Evolutionary conservation across 371 early-diverging fungal genomes (phyloP).

Genomic region (Lichtheimia ornata): DNA sequence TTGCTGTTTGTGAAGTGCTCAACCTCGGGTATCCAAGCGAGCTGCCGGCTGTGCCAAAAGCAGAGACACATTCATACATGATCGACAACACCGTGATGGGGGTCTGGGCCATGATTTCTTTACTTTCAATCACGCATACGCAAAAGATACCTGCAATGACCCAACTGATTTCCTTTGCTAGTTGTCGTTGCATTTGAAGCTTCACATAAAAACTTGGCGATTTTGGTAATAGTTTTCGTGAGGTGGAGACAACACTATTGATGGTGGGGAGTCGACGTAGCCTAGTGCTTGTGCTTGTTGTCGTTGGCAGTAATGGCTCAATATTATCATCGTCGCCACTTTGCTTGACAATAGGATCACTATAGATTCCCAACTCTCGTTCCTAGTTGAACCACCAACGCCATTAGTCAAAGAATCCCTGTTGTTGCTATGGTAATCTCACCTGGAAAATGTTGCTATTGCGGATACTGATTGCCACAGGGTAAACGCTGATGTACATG

Average conservation of each 20-base stretch:
- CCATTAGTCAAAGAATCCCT: not conserved
- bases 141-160: constrained; percentile 17
- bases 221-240: constrained; percentile 8
- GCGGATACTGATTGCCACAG: constrained; percentile 49
- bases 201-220: constrained; percentile 23
- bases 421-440: not conserved
- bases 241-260: constrained; percentile 15
- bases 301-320: not conserved
- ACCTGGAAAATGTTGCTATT: constrained; percentile 50
- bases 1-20: constrained; percentile 12
- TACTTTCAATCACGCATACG: constrained; percentile 17
- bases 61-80: constrained; percentile 22
- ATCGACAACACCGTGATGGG: constrained; percentile 20
- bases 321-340: constrained; percentile 6
- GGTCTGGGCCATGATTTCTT: constrained; percentile 11
- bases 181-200: constrained; percentile 23
- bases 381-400: constrained; percentile 23
- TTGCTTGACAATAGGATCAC: not conserved
- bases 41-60: constrained; percentile 25
- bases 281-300: not conserved
- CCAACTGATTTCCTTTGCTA: constrained; percentile 24
- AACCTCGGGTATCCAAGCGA: constrained; percentile 17
- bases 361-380: constrained; percentile 25
- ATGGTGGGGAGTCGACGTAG: constrained; percentile 11
- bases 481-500: constrained; percentile 52